phyloP scores from a whole-genome alignment of 2,329 filamentous ascomycete genomes.

The Epichloe typhina region DNA sequence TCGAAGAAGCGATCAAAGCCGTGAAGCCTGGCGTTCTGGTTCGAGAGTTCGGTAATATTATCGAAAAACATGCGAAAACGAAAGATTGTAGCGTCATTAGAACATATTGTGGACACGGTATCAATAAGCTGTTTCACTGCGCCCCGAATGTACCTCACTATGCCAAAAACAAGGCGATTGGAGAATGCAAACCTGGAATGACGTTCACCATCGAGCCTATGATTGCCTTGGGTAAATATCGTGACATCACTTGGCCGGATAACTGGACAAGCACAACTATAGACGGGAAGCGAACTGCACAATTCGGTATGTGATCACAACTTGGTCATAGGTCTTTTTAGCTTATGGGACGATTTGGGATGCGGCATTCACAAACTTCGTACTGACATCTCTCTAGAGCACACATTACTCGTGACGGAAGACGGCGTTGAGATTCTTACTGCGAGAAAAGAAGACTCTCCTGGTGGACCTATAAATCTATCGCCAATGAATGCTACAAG shows the following conservation, averaged over 20 bases:
- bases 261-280: conserved; percentile 95
- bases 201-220: conserved; percentile 99
- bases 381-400: conserved; percentile 36
- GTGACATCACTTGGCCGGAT: conserved; percentile 93
- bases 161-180: conserved; percentile 94
- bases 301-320: conserved; percentile 58
- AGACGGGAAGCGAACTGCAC: conserved; percentile 80
- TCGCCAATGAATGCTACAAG: conserved; percentile 20
- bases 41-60: conserved; percentile 84
- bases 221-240: conserved; percentile 84
- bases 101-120: conserved; percentile 91
- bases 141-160: conserved; percentile 94
- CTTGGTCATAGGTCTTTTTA: not conserved
- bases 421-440: conserved; percentile 72
- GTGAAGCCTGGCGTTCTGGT: conserved; percentile 91
- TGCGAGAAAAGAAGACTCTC: conserved; percentile 57
- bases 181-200: conserved; percentile 89
- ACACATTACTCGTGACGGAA: conserved; percentile 73
- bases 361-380: not conserved
- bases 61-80: conserved; percentile 87
- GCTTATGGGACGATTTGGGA: not conserved
- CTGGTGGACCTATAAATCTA: conserved; percentile 57
- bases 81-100: conserved; percentile 81
- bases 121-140: conserved; percentile 88
- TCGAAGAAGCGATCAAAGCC: conserved; percentile 80